These are phyloP conservation scores for Talaromyces sp. DNA, from an alignment of 2,329 filamentous ascomycete genomes.

Conservation along the genomic window DNA sequence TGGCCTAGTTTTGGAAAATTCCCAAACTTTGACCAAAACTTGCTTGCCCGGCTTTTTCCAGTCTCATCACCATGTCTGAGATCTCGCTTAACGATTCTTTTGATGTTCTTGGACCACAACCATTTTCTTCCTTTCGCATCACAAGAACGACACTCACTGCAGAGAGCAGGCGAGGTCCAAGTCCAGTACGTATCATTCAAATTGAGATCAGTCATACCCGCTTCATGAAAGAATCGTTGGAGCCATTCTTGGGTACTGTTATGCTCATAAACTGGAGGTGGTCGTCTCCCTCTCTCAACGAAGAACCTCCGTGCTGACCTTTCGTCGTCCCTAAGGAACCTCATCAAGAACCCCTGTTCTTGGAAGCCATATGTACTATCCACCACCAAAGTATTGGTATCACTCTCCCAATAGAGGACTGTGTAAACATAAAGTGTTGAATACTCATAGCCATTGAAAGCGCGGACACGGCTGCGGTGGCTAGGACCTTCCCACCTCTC, in stretches of 20 bases:
- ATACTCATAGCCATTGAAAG: not conserved
- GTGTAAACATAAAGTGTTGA: not conserved
- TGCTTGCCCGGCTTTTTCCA: not conserved
- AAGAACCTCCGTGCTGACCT: not conserved
- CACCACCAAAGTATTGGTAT: not conserved
- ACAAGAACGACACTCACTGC: not conserved
- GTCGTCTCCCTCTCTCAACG: not conserved
- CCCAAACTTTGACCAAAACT: not conserved
- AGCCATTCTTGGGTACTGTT: not conserved
- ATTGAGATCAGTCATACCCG: not conserved
- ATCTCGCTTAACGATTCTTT: not conserved
- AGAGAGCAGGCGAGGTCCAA: not conserved
- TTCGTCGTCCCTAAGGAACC: not conserved
- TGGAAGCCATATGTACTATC: not conserved
- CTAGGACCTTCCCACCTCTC: not conserved
- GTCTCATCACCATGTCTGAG: not conserved
- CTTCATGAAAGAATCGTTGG: not conserved
- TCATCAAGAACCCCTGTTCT: not conserved
- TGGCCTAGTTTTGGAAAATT: not conserved
- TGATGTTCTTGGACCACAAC: not conserved
- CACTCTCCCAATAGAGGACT: not conserved
- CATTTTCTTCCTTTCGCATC: not conserved
- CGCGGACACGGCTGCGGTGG: not conserved
- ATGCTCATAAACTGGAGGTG: not conserved
- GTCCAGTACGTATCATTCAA: not conserved